These are phyloP conservation scores for Backusella parvicylindrica DNA, from an alignment of 192 early-diverging fungal species.

Conservation along the genomic window DNA sequence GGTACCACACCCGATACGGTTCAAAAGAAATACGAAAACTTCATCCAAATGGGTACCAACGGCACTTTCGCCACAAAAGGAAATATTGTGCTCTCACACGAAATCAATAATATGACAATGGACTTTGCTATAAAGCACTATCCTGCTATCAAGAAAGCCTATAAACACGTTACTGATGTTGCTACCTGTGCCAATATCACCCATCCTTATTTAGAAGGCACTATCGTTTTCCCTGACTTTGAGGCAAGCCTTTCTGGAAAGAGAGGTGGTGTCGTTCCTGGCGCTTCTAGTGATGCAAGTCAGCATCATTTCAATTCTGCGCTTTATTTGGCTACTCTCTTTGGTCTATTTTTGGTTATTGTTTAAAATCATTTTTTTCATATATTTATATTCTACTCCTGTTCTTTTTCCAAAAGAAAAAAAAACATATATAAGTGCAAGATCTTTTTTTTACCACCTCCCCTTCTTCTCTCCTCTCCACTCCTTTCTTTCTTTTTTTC, in stretches of 20 bases:
- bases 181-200: constrained; percentile 37
- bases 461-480: neutral
- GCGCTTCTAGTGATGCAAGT: constrained; percentile 13
- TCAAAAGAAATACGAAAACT: constrained; percentile 21
- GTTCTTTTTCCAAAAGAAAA: neutral
- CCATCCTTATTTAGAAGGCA: constrained; percentile 32
- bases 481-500: neutral
- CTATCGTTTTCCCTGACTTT: constrained; percentile 19
- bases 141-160: constrained; percentile 36
- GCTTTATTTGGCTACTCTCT: constrained; percentile 21
- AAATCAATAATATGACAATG: constrained; percentile 43
- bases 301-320: constrained; percentile 9
- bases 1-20: constrained; percentile 14
- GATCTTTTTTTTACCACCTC: neutral
- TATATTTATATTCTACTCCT: neutral
- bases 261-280: constrained; percentile 7
- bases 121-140: constrained; percentile 36
- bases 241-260: constrained; percentile 1
- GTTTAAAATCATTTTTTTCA: neutral
- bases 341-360: constrained; percentile 15
- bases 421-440: neutral
- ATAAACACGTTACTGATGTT: constrained; percentile 33
- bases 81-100: constrained; percentile 42
- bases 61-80: constrained; percentile 26
- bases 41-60: constrained; percentile 33